phyloP scores from a whole-genome alignment of 352 stramenopile genomes.

The Phytophthora megakarya region DNA sequence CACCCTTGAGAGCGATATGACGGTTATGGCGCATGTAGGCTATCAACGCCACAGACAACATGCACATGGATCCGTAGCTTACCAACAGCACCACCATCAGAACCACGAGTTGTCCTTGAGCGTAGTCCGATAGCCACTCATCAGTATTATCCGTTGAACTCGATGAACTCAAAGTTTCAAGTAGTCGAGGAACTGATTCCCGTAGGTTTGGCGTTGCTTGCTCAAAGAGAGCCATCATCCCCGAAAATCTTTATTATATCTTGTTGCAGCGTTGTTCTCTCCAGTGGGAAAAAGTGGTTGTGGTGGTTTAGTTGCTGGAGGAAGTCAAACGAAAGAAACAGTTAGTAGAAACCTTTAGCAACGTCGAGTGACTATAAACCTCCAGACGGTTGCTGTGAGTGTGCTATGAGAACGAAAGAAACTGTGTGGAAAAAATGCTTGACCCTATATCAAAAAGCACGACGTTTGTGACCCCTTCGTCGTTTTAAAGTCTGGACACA shows the following conservation, averaged over 20 bases:
- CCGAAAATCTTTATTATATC: background rate
- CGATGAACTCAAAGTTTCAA: conserved; percentile 4
- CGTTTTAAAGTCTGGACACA: conserved; percentile 7
- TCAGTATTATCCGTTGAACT: background rate
- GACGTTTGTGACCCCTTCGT: conserved; percentile 8
- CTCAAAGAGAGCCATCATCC: conserved; percentile 20
- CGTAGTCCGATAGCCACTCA: conserved; percentile 22
- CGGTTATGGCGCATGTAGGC: conserved; percentile 55
- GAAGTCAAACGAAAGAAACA: conserved; percentile 2
- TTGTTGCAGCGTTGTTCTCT: conserved; percentile 1
- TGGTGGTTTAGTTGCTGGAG: too few relatives aligned
- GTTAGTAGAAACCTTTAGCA: background rate
- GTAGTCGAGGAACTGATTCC: conserved; percentile 22
- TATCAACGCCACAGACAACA: conserved; percentile 40
- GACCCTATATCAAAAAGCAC: background rate
- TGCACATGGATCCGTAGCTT: conserved; percentile 45
- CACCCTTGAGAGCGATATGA: conserved; percentile 40
- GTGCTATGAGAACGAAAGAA: conserved; percentile 22
- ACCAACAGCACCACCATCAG: conserved; percentile 44
- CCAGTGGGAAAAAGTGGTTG: conserved; percentile 28
- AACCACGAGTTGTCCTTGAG: conserved; percentile 31
- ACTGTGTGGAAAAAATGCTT: conserved; percentile 13
- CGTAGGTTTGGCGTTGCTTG: conserved; percentile 27
- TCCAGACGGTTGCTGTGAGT: conserved; percentile 16
- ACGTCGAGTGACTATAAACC: conserved; percentile 2